phyloP scores from a whole-genome alignment of 352 stramenopile species.

The Blastocystis sp. region DNA sequence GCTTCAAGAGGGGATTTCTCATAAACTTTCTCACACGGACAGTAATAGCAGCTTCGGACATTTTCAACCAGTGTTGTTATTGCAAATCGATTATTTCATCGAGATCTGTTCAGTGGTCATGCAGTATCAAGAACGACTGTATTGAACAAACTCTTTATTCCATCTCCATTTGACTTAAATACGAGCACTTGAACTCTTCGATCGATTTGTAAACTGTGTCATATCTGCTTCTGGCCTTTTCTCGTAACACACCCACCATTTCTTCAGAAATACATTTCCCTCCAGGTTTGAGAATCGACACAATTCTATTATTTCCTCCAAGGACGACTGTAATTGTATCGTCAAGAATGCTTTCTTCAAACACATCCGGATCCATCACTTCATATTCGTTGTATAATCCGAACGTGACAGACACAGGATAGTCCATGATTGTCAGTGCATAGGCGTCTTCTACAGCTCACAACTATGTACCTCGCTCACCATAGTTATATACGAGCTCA shows the following conservation, averaged over 20 bases:
- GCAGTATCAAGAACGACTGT: background rate
- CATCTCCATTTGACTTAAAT: background rate
- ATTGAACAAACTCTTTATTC: conserved; percentile 39
- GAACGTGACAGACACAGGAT: background rate
- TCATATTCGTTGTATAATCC: conserved; percentile 49
- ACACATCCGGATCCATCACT: conserved; percentile 52
- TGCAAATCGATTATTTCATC: background rate
- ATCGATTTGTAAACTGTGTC: background rate
- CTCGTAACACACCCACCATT: background rate
- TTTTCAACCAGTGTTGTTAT: conserved; percentile 58
- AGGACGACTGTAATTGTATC: conserved; percentile 39
- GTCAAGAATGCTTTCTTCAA: conserved; percentile 33
- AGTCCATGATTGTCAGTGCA: background rate
- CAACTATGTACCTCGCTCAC: background rate
- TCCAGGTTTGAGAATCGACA: conserved; percentile 31
- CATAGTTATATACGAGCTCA: conserved; percentile 34
- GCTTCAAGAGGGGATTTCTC: conserved; percentile 62
- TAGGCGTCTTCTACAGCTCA: background rate
- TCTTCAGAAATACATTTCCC: conserved; percentile 6
- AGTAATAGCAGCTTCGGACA: conserved; percentile 61
- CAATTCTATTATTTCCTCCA: background rate
- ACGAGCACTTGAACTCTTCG: background rate
- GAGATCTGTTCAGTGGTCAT: background rate
- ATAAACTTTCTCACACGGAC: conserved; percentile 63
- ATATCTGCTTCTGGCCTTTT: background rate